Percentiles rank a stretch among this genome's conserved stretches.
These are phyloP conservation scores for Cyclanthera cordifolia DNA, from an alignment of 306 rosid genomes.

Conservation along the genomic window DNA sequence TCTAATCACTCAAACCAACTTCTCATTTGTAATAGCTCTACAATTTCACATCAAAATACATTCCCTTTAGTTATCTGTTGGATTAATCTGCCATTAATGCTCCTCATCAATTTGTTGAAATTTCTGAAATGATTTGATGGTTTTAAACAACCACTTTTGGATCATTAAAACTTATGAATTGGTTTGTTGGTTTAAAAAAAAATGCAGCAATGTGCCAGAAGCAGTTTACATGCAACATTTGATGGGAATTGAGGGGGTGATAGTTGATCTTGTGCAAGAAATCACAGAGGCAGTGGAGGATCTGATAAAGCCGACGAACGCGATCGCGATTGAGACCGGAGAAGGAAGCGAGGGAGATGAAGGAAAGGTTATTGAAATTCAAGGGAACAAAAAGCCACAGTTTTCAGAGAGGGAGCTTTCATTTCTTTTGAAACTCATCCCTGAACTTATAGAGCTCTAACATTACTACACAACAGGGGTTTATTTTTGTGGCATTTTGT, in stretches of 20 bases:
- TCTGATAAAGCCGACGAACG: constrained; percentile 34
- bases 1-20: too few relatives aligned
- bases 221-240: constrained; percentile 81
- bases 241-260: constrained; percentile 88
- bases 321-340: constrained; percentile 22
- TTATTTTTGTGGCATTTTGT: neutral
- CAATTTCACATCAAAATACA: too few relatives aligned
- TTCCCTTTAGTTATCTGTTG: too few relatives aligned
- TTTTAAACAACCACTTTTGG: neutral
- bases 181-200: neutral
- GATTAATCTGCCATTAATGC: neutral
- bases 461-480: neutral
- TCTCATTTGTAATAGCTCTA: too few relatives aligned
- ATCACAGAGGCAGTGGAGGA: constrained; percentile 56
- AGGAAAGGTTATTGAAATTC: constrained; percentile 13
- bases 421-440: constrained; percentile 71
- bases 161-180: neutral
- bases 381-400: constrained; percentile 42
- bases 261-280: constrained; percentile 73
- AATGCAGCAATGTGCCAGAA: constrained; percentile 70
- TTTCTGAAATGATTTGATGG: too few relatives aligned
- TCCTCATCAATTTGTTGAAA: neutral
- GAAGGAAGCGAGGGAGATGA: constrained; percentile 25
- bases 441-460: constrained; percentile 45
- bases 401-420: constrained; percentile 70